Evolutionary conservation across 2,329 filamentous ascomycete species (phyloP).

Genomic region (Orbilia blumenaviensis): DNA sequence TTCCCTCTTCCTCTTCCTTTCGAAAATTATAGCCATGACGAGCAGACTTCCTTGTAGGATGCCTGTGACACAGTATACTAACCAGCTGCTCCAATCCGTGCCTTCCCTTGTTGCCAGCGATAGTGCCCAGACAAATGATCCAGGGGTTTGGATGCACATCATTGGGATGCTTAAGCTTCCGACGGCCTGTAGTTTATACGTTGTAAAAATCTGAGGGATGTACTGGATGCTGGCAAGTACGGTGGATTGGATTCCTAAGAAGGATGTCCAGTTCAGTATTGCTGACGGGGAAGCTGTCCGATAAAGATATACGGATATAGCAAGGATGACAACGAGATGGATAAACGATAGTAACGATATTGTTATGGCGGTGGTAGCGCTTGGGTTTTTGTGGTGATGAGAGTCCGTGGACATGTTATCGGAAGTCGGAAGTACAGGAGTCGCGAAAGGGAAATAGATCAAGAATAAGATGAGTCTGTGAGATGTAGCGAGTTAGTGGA

Average conservation of each 20-base stretch:
- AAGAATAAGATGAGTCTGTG: slow-evolving; percentile 88
- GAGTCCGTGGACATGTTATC: slow-evolving; percentile 59
- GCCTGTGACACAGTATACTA: slow-evolving; percentile 87
- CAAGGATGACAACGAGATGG: slow-evolving; percentile 75
- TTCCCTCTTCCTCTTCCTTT: slow-evolving; percentile 62
- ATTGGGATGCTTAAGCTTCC: slow-evolving; percentile 93
- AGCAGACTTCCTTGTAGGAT: slow-evolving; percentile 83
- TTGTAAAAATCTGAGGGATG: slow-evolving; percentile 93
- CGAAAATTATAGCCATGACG: slow-evolving; percentile 80
- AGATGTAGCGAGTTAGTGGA: background rate
- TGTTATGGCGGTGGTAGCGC: slow-evolving; percentile 79
- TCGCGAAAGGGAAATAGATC: slow-evolving; percentile 82
- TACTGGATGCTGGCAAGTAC: slow-evolving; percentile 87
- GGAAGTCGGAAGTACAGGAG: slow-evolving; percentile 62
- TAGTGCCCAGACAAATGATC: slow-evolving; percentile 85
- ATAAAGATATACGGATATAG: slow-evolving; percentile 69
- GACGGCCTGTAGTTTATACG: slow-evolving; percentile 82
- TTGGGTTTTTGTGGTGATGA: slow-evolving; percentile 65
- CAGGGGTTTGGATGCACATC: slow-evolving; percentile 98
- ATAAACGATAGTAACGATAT: slow-evolving; percentile 77
- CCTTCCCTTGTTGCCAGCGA: slow-evolving; percentile 84
- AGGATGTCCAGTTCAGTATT: slow-evolving; percentile 82
- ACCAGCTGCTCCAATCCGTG: slow-evolving; percentile 90
- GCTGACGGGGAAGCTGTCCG: slow-evolving; percentile 65
- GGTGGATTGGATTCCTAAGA: slow-evolving; percentile 81